Conservation (phyloP, 1,139 yeast genomes). For the Schizosaccharomyces versatilis region DNA sequence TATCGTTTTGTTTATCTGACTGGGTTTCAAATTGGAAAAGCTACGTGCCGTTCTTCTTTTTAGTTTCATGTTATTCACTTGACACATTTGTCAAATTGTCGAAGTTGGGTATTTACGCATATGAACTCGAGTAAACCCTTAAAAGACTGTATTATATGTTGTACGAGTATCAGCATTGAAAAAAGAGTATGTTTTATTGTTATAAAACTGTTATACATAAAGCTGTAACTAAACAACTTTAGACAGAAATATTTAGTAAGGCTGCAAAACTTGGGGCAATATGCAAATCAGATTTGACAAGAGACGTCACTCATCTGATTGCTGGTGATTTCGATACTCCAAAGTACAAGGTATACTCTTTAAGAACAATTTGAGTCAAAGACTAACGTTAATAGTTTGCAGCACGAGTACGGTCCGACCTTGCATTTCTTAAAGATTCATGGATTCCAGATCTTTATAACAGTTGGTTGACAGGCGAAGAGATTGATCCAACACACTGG, state of each 20-base stretch:
- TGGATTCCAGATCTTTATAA: constrained; percentile 27
- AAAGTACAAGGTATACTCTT: constrained; percentile 26
- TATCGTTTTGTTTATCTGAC: too few relatives aligned
- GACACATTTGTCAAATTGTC: too few relatives aligned
- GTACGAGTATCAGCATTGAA: background rate
- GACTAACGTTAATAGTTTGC: constrained; percentile 23
- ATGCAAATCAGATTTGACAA: constrained; percentile 38
- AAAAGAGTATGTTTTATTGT: background rate
- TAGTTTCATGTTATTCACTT: too few relatives aligned
- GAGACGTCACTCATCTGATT: constrained; percentile 41
- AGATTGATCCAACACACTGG: constrained; percentile 18
- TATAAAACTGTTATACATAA: too few relatives aligned
- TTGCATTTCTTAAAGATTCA: constrained; percentile 31
- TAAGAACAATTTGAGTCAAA: background rate
- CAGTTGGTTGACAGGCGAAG: constrained; percentile 35
- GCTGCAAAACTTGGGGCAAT: constrained; percentile 35
- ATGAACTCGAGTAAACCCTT: background rate
- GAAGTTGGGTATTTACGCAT: too few relatives aligned
- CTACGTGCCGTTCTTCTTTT: too few relatives aligned
- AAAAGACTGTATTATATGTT: background rate
- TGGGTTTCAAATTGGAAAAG: too few relatives aligned
- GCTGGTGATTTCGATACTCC: constrained; percentile 49
- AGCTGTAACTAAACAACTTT: too few relatives aligned
- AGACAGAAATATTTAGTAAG: constrained; percentile 2
- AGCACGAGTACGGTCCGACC: constrained; percentile 35